Conservation (phyloP, 371 early-diverging fungal species). For the Circinella umbellata region DNA sequence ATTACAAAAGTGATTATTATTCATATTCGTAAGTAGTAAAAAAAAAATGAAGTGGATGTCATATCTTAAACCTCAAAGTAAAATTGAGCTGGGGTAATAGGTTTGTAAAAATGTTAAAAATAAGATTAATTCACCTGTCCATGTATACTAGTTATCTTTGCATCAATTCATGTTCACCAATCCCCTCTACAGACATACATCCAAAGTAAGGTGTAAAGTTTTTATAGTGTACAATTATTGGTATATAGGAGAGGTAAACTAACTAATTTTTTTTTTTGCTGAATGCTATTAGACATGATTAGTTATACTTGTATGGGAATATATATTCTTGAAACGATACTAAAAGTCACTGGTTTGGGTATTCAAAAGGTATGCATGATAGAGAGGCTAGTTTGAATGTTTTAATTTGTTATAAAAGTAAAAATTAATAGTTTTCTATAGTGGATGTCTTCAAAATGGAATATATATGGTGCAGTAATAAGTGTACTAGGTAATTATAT, state of each 20-base stretch:
- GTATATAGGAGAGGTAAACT: no score
- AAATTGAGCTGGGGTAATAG: no score
- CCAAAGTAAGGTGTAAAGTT: background rate
- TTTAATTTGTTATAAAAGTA: no score
- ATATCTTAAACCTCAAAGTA: no score
- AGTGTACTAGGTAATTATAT: slow-evolving; percentile 30
- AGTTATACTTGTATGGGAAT: slow-evolving; percentile 32
- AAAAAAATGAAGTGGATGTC: background rate
- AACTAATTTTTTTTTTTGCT: no score
- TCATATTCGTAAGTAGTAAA: slow-evolving; percentile 32
- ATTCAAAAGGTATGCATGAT: slow-evolving; percentile 40
- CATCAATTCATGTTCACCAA: slow-evolving; percentile 20
- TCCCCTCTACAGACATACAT: background rate
- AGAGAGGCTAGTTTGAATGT: no score
- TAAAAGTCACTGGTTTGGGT: slow-evolving; percentile 53
- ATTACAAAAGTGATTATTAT: slow-evolving; percentile 37
- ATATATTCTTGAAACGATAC: slow-evolving; percentile 44
- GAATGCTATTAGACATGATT: background rate
- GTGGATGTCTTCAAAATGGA: slow-evolving; percentile 55
- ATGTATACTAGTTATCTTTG: slow-evolving; percentile 30
- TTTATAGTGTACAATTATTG: no score
- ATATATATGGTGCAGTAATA: slow-evolving; percentile 48
- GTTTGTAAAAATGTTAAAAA: no score
- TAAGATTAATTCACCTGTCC: no score
- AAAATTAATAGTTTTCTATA: slow-evolving; percentile 12